Percentiles rank a stretch among this genome's conserved stretches.
Evolutionary conservation across 129 eudicot genomes (phyloP).

Genomic region (Logfia minima): DNA sequence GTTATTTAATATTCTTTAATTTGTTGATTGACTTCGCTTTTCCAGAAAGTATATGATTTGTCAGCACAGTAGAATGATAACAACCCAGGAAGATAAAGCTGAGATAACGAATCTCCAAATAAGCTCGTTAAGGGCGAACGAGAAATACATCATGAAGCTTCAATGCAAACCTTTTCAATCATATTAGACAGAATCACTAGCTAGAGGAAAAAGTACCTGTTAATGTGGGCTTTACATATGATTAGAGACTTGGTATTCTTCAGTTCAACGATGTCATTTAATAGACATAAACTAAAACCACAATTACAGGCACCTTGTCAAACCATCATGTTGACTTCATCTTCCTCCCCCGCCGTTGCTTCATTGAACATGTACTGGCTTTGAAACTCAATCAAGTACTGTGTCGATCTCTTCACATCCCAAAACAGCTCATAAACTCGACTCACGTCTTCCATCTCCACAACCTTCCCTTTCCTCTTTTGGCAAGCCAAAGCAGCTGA

Average conservation of each 20-base stretch:
- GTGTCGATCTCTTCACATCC: slow-evolving; percentile 10
- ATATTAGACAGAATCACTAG: background rate
- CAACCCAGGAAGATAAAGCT: background rate
- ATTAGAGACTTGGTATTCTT: background rate
- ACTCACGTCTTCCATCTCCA: slow-evolving; percentile 5
- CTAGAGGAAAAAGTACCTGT: background rate
- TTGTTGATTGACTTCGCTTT: background rate
- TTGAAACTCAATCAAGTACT: slow-evolving; percentile 1
- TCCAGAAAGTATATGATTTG: background rate
- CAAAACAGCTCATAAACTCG: slow-evolving; percentile 1
- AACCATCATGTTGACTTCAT: slow-evolving; percentile 1
- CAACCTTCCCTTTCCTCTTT: slow-evolving; percentile 1
- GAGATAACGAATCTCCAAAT: background rate
- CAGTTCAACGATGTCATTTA: background rate
- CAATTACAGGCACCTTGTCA: background rate
- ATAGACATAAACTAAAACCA: background rate
- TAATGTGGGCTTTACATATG: background rate
- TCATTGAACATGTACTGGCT: slow-evolving; percentile 3
- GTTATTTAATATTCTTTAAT: background rate
- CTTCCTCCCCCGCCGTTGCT: background rate
- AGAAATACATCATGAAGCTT: background rate
- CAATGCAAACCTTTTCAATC: background rate
- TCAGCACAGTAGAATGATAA: background rate
- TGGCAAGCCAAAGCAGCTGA: slow-evolving; percentile 11
- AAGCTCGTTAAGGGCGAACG: background rate